Conservation (phyloP, 257 asterid genomes). For the Schizonepeta tenuifolia region DNA sequence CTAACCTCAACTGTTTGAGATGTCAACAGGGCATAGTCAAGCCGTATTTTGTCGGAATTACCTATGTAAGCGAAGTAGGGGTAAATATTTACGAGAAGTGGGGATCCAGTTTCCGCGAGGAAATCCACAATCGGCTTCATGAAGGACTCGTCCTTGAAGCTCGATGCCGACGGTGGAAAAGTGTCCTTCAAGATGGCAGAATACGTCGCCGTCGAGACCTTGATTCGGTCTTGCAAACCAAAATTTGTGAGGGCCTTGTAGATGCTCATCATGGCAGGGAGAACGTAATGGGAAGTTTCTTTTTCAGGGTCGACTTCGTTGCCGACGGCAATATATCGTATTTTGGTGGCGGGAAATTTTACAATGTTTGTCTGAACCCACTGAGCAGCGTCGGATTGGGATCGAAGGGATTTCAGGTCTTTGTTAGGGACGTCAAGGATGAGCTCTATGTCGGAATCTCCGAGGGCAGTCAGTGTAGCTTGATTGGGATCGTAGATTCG, state of each 20-base stretch:
- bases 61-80: constrained; percentile 44
- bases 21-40: constrained; percentile 42
- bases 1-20: neutral
- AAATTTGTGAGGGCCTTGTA: constrained; percentile 21
- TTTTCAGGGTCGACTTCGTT: constrained; percentile 47
- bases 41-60: neutral
- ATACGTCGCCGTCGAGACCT: constrained; percentile 43
- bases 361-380: constrained; percentile 53
- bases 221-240: constrained; percentile 32
- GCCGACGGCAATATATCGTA: constrained; percentile 47
- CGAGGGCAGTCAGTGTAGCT: constrained; percentile 36
- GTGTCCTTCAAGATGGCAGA: constrained; percentile 30
- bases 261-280: constrained; percentile 42
- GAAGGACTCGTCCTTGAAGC: constrained; percentile 9
- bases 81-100: constrained; percentile 47
- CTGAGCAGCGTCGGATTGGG: constrained; percentile 26
- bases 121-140: constrained; percentile 36
- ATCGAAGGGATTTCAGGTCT: constrained; percentile 30
- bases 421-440: constrained; percentile 40
- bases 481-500: constrained; percentile 32
- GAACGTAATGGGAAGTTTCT: constrained; percentile 10
- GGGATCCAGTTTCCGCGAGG: constrained; percentile 6
- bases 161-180: constrained; percentile 40
- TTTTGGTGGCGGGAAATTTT: constrained; percentile 39
- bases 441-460: constrained; percentile 38